These are phyloP conservation scores for Myriosclerotinia curreyana DNA, from an alignment of 2,329 filamentous ascomycete species.

Conservation along the genomic window DNA sequence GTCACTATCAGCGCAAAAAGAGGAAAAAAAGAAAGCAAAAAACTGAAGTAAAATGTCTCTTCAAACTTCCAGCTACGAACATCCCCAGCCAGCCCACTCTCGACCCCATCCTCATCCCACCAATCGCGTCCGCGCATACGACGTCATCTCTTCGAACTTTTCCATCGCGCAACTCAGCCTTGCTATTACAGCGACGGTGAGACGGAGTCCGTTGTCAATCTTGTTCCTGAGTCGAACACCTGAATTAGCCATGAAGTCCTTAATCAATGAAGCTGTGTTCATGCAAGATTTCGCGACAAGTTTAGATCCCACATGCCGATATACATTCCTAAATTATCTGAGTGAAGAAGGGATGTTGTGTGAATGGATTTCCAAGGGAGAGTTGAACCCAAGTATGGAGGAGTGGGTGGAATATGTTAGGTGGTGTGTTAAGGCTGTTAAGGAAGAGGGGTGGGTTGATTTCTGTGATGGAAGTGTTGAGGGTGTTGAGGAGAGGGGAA, in stretches of 20 bases:
- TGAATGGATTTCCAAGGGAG: conserved; percentile 14
- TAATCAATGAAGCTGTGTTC: neutral
- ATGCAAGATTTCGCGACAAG: conserved; percentile 17
- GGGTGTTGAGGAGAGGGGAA: neutral
- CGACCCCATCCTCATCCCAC: neutral
- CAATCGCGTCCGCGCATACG: conserved; percentile 2
- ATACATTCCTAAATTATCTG: conserved; percentile 19
- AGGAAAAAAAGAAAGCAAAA: neutral
- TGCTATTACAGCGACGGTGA: conserved; percentile 9
- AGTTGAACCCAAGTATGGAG: conserved; percentile 1
- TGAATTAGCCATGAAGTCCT: neutral
- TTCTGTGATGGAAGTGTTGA: neutral
- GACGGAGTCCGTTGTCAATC: conserved; percentile 3
- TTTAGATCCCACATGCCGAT: conserved; percentile 19
- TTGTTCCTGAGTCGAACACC: neutral
- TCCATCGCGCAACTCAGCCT: conserved; percentile 18
- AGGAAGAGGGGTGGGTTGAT: neutral
- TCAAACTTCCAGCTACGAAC: conserved; percentile 6
- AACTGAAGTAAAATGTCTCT: conserved; percentile 20
- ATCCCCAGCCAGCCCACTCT: neutral
- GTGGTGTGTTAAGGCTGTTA: conserved; percentile 8
- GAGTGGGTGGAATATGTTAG: conserved; percentile 14
- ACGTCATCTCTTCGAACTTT: conserved; percentile 9
- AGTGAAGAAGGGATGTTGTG: conserved; percentile 12
- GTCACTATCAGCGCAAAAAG: neutral